phyloP scores from a whole-genome alignment of 345 rosid genomes.

The Punica granatum region DNA sequence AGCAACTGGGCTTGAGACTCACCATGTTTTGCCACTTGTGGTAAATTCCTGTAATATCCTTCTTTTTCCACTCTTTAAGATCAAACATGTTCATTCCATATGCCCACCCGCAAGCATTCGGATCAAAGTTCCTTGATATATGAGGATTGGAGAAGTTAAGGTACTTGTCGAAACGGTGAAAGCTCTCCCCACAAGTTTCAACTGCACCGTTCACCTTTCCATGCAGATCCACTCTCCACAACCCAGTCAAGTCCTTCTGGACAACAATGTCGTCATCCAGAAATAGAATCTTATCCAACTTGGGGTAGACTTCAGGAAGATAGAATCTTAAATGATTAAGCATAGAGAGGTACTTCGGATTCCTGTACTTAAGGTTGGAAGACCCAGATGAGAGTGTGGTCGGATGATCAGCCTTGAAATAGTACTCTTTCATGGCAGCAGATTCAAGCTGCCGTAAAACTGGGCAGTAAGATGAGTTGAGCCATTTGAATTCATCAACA shows the following conservation, averaged over 20 bases:
- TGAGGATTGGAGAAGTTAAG: conserved; percentile 91
- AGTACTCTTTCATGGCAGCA: conserved; percentile 90
- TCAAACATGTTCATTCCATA: conserved; percentile 99
- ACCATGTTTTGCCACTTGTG: conserved; percentile 99
- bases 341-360: conserved; percentile 98
- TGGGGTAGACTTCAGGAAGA: conserved; percentile 91
- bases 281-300: conserved; percentile 84
- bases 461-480: conserved; percentile 94
- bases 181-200: conserved; percentile 98
- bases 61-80: conserved; percentile 82
- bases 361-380: conserved; percentile 89
- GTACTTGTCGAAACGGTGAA: conserved; percentile 96
- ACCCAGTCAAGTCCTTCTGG: conserved; percentile 86
- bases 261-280: conserved; percentile 97
- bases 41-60: conserved; percentile 94
- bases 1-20: conserved; percentile 12
- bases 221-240: conserved; percentile 74
- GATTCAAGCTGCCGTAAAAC: conserved; percentile 94
- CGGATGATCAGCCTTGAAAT: conserved; percentile 95
- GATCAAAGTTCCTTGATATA: conserved; percentile 79
- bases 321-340: conserved; percentile 92
- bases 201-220: conserved; percentile 98
- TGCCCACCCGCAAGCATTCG: conserved; percentile 99
- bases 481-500: conserved; percentile 97
- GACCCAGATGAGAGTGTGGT: conserved; percentile 68